Base-by-base conservation (phyloP, 2,329 filamentous ascomycete genomes). In the Chaetomiaceae sp. region DNA sequence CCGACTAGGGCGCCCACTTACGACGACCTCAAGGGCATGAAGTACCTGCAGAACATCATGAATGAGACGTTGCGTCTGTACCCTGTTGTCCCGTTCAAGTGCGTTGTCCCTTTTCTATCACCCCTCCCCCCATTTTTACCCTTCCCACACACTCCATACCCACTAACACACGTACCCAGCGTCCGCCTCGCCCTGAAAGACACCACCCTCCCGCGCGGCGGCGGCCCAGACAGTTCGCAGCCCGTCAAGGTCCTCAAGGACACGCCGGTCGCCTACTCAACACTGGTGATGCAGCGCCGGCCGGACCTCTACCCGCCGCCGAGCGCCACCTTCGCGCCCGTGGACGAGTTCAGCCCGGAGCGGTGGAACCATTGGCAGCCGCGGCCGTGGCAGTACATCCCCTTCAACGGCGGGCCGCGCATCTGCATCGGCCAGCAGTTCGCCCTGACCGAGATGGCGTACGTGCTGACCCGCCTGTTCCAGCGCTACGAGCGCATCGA, bases 391-490 rank as follows among this genome's bases (percentile, higher is more conserved):
- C 75, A 82, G 52, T 88, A 85, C 60, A 74, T 88, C 34, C 84
- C 85, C 4, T 88, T 88, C 65, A 88, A 87, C 60, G 82, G 82
- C 10, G 84, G 84, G 1, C 81, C 84, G 35, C 70, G 85, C 26
- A 84, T 87, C 59, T 87, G 85, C 64, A 79, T 89, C 49, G 84
- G 85, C 2, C 84, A 91, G 71, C 84, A 91, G 64, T 91, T 89
- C 62, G 87, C 86, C 12, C 66, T 90, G 38, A 88, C 84, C 0
- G 84, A 90, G 70, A 86, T 86, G 70, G 70, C 70, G 24, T 90
- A 90, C 61, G 81, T 84, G 9, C 73, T 88, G 50, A 81, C 83
- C 22, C 71, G 86, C 36, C 59, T 91, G 54, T 78, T 90, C 60
- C 87, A 91, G 69, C 72, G 75, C 19, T 93, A 84, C 60, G 78